Evolutionary conservation across 257 asterid genomes (phyloP), one percentile per base, ranked within the genome.

Genomic region (Solanum ossicruentum): DNA sequence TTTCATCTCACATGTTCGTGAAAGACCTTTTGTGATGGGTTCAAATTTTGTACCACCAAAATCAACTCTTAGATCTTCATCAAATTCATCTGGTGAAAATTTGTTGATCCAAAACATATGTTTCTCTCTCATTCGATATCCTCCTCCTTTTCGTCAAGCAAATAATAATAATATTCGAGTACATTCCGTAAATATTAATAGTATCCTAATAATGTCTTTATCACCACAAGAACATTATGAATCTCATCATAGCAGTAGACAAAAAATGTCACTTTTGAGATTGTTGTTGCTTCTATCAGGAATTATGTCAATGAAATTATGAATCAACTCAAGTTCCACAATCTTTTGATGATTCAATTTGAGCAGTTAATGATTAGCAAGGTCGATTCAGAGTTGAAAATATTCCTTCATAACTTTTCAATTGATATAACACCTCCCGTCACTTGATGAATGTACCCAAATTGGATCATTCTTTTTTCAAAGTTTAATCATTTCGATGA

Each of bases 301-400:
- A 26, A 26, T 26, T 26, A 2, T 36, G 39, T 36, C 5, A 36
- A 36, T 36, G 39, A 36, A 36, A 36, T 26, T 26, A 26, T 26
- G 28, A 26, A 26, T 26, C 28, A 26, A 26, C 28, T 26, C 28
- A 26, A 26, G 28, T 26, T 13, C 89, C 92, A 12, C 92, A 90
- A 79, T 91, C 92, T 82, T 89, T 93, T 1, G 98, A 93, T 12
- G 98, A 95, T 88, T 95, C 98, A 28, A 84, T 87, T 75, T 97
- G 87, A 81, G 93, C 86, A 80, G 85, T 88, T n/a, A 52, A 92
- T 57, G 12, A 84, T 84, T 71, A 16, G 81, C 91, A n/a, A 88
- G 57, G 79, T 85, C 86, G 81, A 82, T 67, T 80, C 32, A 82
- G 41, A 86, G 88, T 90, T 51, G 93, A 92, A 47, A 88, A 93